phyloP scores from a whole-genome alignment of 2,329 filamentous ascomycete genomes.

The Fusarium clavum region DNA sequence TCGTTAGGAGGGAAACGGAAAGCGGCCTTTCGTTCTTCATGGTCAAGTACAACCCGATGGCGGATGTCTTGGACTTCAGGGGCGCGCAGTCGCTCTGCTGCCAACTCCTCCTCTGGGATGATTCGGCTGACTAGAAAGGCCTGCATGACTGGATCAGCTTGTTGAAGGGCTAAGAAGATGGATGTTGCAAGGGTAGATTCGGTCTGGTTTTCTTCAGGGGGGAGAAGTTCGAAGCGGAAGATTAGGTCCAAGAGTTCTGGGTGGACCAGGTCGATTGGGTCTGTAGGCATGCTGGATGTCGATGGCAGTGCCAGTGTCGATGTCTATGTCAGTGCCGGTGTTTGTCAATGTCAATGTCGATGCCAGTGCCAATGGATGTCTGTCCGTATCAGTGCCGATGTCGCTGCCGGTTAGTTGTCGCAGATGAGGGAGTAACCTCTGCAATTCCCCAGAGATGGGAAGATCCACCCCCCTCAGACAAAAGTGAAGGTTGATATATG shows the following conservation, averaged over 20 bases:
- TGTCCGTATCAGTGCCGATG: neutral
- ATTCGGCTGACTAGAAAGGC: slow-evolving; percentile 36
- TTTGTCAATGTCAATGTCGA: neutral
- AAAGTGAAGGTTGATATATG: neutral
- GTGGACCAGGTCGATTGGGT: slow-evolving; percentile 34
- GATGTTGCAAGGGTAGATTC: slow-evolving; percentile 29
- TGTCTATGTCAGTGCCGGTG: too few species aligned
- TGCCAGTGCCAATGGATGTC: neutral
- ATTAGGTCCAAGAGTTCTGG: slow-evolving; percentile 40
- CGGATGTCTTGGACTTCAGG: slow-evolving; percentile 26
- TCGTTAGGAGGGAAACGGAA: neutral
- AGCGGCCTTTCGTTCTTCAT: slow-evolving; percentile 18
- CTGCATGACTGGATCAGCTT: slow-evolving; percentile 35
- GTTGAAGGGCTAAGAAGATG: slow-evolving; percentile 37
- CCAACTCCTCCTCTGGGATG: slow-evolving; percentile 40
- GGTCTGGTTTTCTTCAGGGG: neutral
- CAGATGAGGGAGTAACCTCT: neutral
- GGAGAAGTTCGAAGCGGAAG: slow-evolving; percentile 12
- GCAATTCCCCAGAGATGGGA: neutral
- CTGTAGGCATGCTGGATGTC: neutral
- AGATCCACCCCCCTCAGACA: neutral
- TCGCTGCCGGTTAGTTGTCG: neutral
- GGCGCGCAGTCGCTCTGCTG: slow-evolving; percentile 24
- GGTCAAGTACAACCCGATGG: slow-evolving; percentile 26
- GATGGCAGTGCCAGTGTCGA: neutral